Conservation (phyloP, 768 basidiomycete genomes). For the Lactifluus volemus region DNA sequence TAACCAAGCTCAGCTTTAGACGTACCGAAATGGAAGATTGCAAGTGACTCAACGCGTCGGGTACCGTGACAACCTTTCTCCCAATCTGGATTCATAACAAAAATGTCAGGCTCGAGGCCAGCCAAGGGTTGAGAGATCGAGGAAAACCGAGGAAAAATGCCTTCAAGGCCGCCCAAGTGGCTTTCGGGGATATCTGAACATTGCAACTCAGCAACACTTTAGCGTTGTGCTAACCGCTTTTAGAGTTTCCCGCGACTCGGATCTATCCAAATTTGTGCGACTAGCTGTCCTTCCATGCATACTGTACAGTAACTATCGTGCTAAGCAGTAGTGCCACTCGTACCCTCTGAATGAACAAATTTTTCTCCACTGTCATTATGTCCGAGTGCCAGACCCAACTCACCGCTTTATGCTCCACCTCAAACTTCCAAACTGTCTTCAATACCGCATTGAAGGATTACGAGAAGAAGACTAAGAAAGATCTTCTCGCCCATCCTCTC, state of each 20-base stretch:
- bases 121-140: conserved; percentile 20
- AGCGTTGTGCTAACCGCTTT: too few relatives aligned
- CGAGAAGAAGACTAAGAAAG: not conserved
- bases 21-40: conserved; percentile 20
- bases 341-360: too few relatives aligned
- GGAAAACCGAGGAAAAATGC: conserved; percentile 20
- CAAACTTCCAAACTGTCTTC: not conserved
- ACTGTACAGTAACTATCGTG: too few relatives aligned
- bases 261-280: too few relatives aligned
- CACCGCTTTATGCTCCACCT: not conserved
- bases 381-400: not conserved
- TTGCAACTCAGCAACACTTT: too few relatives aligned
- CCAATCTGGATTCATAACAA: conserved; percentile 24
- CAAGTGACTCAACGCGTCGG: conserved; percentile 21
- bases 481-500: not conserved
- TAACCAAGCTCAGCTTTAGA: not conserved
- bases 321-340: too few relatives aligned
- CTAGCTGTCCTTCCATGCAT: too few relatives aligned
- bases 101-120: conserved; percentile 24
- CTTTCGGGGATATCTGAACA: conserved; percentile 13
- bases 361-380: not conserved
- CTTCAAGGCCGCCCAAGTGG: conserved; percentile 20
- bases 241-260: too few relatives aligned
- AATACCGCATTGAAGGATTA: not conserved
- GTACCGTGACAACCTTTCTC: conserved; percentile 22